Base-by-base conservation (phyloP, 768 basidiomycete genomes). In the Tricholoma flavovirens region DNA sequence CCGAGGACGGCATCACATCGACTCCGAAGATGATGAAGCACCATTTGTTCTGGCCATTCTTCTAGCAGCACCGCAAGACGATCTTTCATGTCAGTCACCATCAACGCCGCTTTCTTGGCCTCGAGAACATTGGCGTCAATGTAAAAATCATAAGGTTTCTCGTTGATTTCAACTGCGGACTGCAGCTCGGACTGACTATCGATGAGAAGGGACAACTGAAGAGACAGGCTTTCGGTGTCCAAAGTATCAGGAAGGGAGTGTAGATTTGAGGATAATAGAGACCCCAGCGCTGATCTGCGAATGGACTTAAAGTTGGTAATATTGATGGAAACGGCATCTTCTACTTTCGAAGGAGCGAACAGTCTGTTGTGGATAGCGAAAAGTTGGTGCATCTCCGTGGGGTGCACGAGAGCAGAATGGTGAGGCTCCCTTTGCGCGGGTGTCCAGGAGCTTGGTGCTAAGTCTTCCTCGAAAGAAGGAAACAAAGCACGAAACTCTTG, bases 31-130 rank as follows among this genome's bases (percentile, higher is more conserved):
- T 96, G 86, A 26, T 88, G 89, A n/a, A 97, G 77, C 8, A 98
- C 91, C 88, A 95, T 93, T 68, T 99, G 97, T 60, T 98, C 96
- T 0, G 97, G 96, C 94, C 93, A 99, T 61, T 93, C 87, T 58
- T 76, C 71, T 22, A 87, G 77, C 17, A 97, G 75, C 2, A 33
- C 56, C 12, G 73, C 62, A 26, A 98, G 74, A 1, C 86, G 82
- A 3, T 55, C 55, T 46, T 75, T 74, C 17, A 96, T 75, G 4
- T 74, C 62, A 4, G 65, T 61, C 8, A 96, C 66, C 12, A 87
- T 66, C 0, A 65, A 66, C 3, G 81, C 72, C 0, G 79, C 86
- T 66, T 83, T 90, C 56, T 75, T 81, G 33, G 83, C 77, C 68
- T 97, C 90, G 3, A 69, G 72, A 29, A 89, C 71, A 64, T 96